Evolutionary conservation across 31 red algal species (phyloP).

Genomic region (Pterothamnion heteromorphum): DNA sequence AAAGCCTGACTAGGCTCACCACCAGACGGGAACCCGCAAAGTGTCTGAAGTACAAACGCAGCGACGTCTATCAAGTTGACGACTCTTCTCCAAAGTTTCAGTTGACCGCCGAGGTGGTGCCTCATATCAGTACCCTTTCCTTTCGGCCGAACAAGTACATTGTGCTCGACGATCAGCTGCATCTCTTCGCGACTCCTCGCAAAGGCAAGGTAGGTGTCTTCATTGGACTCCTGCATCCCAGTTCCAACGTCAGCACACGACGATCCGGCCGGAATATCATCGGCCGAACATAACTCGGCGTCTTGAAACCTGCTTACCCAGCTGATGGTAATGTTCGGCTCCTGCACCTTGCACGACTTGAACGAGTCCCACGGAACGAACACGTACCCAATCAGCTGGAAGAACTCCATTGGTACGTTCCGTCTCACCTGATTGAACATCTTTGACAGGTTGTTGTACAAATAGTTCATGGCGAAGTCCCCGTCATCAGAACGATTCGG

Average conservation of each 20-base stretch:
- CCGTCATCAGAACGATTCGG: too few species aligned
- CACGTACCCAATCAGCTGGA: background rate
- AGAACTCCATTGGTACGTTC: background rate
- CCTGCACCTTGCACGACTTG: background rate
- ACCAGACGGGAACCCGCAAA: background rate
- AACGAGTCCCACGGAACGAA: background rate
- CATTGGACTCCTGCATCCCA: background rate
- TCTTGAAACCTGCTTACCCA: background rate
- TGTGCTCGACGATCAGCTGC: background rate
- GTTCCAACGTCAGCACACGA: background rate
- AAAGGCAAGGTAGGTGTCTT: background rate
- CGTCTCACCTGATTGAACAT: background rate
- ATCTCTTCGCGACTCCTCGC: background rate
- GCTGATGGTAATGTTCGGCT: background rate
- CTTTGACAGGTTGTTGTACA: background rate
- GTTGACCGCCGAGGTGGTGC: background rate
- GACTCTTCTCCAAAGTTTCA: background rate
- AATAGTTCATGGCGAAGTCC: background rate
- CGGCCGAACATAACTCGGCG: background rate
- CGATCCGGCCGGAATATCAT: background rate
- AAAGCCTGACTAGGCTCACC: background rate
- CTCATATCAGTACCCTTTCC: too few species aligned
- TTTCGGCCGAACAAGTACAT: background rate
- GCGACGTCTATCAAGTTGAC: background rate
- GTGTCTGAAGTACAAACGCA: background rate